Percentiles rank a stretch among this genome's conserved stretches.
phyloP scores from a whole-genome alignment of 2,329 filamentous ascomycete species.

The Fusarium sp. region DNA sequence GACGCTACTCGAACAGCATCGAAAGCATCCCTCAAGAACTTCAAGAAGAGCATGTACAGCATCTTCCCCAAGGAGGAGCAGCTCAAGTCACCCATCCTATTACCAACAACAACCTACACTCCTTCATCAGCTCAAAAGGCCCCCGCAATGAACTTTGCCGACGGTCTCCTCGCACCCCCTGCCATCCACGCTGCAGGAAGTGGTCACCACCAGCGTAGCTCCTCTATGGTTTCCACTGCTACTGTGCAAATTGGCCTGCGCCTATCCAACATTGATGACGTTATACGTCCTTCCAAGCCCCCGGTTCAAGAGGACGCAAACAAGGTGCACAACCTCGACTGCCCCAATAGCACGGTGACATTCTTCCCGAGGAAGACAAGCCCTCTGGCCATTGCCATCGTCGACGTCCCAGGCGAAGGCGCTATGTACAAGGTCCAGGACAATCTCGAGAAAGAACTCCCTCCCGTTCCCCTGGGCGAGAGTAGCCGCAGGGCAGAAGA shows the following conservation, averaged over 20 bases:
- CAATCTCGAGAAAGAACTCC: conserved; percentile 49
- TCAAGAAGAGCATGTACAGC: conserved; percentile 48
- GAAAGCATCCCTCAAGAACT: conserved; percentile 43
- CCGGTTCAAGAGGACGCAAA: conserved; percentile 36
- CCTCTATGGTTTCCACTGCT: conserved; percentile 75
- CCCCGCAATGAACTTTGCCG: conserved; percentile 14
- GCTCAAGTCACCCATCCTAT: conserved; percentile 51
- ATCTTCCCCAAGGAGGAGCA: conserved; percentile 42
- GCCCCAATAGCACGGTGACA: conserved; percentile 45
- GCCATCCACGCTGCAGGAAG: conserved; percentile 58
- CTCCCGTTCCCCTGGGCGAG: conserved; percentile 54
- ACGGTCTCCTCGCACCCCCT: conserved; percentile 57
- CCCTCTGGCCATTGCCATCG: conserved; percentile 46
- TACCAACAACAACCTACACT: conserved; percentile 66
- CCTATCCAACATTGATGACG: conserved; percentile 72
- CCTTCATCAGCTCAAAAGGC: conserved; percentile 32
- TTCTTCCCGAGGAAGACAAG: conserved; percentile 44
- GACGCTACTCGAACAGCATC: conserved; percentile 34
- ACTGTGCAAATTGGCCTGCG: conserved; percentile 82
- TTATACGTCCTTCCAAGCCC: conserved; percentile 54
- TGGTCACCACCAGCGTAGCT: conserved; percentile 68
- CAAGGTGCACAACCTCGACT: conserved; percentile 59
- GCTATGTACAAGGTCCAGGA: conserved; percentile 41
- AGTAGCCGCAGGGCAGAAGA: conserved; percentile 40
- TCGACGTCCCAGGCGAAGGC: conserved; percentile 46